phyloP scores from a whole-genome alignment of 2,329 filamentous ascomycete genomes.

The Pseudodiploospora longispora region DNA sequence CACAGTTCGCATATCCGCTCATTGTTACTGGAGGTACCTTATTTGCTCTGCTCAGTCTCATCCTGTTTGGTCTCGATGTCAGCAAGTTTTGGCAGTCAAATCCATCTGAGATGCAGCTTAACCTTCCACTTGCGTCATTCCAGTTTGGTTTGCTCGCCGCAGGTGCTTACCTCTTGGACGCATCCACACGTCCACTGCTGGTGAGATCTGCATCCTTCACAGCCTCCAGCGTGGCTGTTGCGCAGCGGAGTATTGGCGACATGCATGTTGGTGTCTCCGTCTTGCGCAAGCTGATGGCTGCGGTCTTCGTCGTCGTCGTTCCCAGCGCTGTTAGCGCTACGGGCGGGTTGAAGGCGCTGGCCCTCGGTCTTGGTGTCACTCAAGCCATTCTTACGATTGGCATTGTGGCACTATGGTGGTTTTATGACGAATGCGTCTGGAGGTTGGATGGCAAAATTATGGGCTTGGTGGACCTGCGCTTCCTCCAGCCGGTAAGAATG shows the following conservation, averaged over 20 bases:
- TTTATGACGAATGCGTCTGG: constrained; percentile 32
- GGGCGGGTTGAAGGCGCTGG: constrained; percentile 28
- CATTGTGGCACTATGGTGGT: constrained; percentile 31
- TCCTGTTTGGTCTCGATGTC: constrained; percentile 35
- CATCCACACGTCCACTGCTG: constrained; percentile 33
- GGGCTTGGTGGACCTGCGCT: constrained; percentile 37
- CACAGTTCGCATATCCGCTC: constrained; percentile 22
- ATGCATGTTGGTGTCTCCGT: constrained; percentile 37
- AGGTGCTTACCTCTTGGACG: constrained; percentile 32
- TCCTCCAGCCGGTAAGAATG: constrained; percentile 14
- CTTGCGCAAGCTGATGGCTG: constrained; percentile 32
- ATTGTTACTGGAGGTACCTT: constrained; percentile 28
- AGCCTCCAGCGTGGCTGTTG: constrained; percentile 35
- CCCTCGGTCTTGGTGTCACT: constrained; percentile 32
- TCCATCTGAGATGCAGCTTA: constrained; percentile 13
- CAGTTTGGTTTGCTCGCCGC: constrained; percentile 40
- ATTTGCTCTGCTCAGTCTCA: constrained; percentile 32
- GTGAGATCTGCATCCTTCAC: constrained; percentile 42
- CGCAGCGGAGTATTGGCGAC: constrained; percentile 38
- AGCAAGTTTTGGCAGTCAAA: constrained; percentile 23
- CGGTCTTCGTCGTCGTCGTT: constrained; percentile 34
- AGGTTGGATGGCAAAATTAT: constrained; percentile 38
- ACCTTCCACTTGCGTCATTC: constrained; percentile 35
- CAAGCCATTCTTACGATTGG: constrained; percentile 31
- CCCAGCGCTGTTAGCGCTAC: constrained; percentile 27